A percentile compares a stretch with the other conserved stretches of the same genome.
Evolutionary conservation across 345 rosid species (phyloP).

Genomic region (Populus pruinosa): DNA sequence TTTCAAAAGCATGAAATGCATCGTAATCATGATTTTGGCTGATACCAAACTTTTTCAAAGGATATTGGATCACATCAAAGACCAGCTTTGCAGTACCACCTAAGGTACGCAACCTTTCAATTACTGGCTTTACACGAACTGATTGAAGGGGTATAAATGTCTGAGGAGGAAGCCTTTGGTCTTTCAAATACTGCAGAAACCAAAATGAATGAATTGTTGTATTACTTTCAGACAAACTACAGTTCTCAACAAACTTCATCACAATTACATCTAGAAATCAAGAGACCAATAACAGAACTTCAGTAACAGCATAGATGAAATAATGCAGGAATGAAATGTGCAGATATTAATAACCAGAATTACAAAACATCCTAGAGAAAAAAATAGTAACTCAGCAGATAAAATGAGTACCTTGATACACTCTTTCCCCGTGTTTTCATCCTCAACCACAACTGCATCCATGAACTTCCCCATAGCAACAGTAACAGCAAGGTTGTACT

Average conservation of each 20-base stretch:
- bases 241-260: neutral
- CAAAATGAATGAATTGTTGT: constrained; percentile 12
- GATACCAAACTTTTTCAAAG: constrained; percentile 36
- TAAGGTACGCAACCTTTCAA: constrained; percentile 74
- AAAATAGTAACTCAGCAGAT: constrained; percentile 13
- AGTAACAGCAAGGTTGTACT: constrained; percentile 94
- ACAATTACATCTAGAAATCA: neutral
- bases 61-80: constrained; percentile 96
- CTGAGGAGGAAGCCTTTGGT: constrained; percentile 98
- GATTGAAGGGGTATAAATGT: constrained; percentile 97
- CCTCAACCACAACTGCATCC: constrained; percentile 98
- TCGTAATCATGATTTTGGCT: neutral
- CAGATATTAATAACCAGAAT: neutral
- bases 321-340: neutral
- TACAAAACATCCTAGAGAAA: constrained; percentile 1
- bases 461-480: constrained; percentile 98
- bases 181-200: constrained; percentile 83
- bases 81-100: constrained; percentile 80
- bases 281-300: neutral
- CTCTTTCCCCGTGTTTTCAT: constrained; percentile 92
- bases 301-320: neutral
- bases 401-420: constrained; percentile 76
- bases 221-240: constrained; percentile 13
- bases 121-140: constrained; percentile 82
- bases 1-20: neutral